These are phyloP conservation scores for Echeveria elegans DNA, from an alignment of 164 flowering plant genomes.

Conservation along the genomic window DNA sequence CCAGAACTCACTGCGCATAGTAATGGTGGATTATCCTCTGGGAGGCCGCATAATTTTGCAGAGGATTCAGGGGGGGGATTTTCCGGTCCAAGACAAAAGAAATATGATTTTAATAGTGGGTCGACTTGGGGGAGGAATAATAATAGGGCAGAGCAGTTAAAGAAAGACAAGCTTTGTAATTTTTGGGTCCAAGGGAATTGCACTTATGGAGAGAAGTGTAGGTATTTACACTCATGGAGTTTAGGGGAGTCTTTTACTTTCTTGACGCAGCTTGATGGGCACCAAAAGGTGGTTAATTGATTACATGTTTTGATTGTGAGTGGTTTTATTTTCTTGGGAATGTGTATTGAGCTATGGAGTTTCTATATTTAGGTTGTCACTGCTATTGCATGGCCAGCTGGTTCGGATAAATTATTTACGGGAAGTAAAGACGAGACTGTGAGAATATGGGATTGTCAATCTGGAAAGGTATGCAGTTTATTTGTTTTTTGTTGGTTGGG, in stretches of 20 bases:
- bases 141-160: slow-evolving; percentile 19
- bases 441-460: slow-evolving; percentile 73
- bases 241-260: slow-evolving; percentile 51
- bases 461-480: slow-evolving; percentile 62
- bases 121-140: slow-evolving; percentile 50
- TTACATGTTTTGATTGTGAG: background rate
- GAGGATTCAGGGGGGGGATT: slow-evolving; percentile 23
- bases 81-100: slow-evolving; percentile 19
- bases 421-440: slow-evolving; percentile 69
- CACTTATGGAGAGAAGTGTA: slow-evolving; percentile 57
- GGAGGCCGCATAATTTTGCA: slow-evolving; percentile 17
- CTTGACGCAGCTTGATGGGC: slow-evolving; percentile 81
- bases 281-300: slow-evolving; percentile 48
- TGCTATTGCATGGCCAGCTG: slow-evolving; percentile 73
- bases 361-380: slow-evolving; percentile 44
- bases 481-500: background rate
- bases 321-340: background rate
- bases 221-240: slow-evolving; percentile 62
- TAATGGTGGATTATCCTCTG: slow-evolving; percentile 18
- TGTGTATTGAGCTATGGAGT: slow-evolving; percentile 5
- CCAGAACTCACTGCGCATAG: slow-evolving; percentile 14
- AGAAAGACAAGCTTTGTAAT: slow-evolving; percentile 50
- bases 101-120: slow-evolving; percentile 19
- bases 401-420: slow-evolving; percentile 69
- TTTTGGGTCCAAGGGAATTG: slow-evolving; percentile 72